These are phyloP conservation scores for Fraxinus sp. DNA, from an alignment of 305 asterid genomes.

Conservation along the genomic window DNA sequence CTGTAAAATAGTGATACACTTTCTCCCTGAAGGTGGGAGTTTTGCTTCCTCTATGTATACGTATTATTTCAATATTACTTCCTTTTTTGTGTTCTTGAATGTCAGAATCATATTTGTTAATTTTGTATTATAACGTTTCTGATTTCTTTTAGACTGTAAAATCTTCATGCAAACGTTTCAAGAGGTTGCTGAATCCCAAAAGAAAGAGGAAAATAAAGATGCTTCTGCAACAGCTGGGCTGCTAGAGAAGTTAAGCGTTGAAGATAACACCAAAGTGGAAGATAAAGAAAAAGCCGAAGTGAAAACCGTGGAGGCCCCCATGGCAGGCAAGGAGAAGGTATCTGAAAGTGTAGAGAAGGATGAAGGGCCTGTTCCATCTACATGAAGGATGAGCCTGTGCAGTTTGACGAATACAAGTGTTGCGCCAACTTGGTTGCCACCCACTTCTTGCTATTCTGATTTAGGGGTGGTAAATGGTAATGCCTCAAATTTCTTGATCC, in stretches of 20 bases:
- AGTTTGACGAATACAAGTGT: conserved; percentile 11
- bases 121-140: neutral
- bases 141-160: conserved; percentile 43
- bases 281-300: conserved; percentile 24
- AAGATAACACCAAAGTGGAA: conserved; percentile 33
- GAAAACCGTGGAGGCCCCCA: conserved; percentile 24
- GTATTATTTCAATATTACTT: neutral
- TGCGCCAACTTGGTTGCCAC: conserved; percentile 2
- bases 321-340: conserved; percentile 27
- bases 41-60: neutral
- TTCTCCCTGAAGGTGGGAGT: neutral
- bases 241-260: conserved; percentile 52
- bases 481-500: neutral
- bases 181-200: conserved; percentile 51
- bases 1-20: neutral
- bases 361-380: conserved; percentile 28
- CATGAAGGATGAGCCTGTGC: conserved; percentile 22
- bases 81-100: neutral
- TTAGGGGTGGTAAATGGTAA: neutral
- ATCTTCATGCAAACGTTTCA: conserved; percentile 43
- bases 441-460: neutral
- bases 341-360: conserved; percentile 27
- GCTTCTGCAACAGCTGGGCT: conserved; percentile 46
- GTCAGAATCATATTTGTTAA: neutral
- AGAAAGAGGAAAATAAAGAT: conserved; percentile 37